Evolutionary conservation across 2,329 filamentous ascomycete genomes (phyloP).

Genomic region (Trichophyton equinum): DNA sequence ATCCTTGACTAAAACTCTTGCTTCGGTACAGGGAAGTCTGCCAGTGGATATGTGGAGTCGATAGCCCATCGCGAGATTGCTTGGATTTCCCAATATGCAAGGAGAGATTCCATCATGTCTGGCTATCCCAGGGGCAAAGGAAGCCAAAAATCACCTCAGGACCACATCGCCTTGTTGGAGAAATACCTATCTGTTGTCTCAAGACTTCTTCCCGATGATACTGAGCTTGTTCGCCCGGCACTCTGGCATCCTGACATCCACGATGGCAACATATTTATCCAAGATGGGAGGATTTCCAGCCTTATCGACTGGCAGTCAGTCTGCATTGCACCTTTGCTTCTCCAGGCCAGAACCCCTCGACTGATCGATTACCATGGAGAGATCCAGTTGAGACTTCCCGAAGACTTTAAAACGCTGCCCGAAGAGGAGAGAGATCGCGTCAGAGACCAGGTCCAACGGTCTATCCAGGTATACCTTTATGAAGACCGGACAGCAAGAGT

Average conservation of each 20-base stretch:
- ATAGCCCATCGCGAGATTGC: conserved; percentile 7
- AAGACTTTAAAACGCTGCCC: conserved; percentile 16
- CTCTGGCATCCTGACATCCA: conserved; percentile 33
- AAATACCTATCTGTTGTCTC: conserved; percentile 2
- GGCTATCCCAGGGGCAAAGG: conserved; percentile 8
- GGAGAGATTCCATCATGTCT: not conserved
- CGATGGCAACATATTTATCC: conserved; percentile 29
- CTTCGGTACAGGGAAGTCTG: conserved; percentile 21
- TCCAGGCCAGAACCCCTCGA: not conserved
- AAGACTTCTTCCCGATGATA: conserved; percentile 7
- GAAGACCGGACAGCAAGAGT: conserved; percentile 18
- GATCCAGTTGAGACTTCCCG: conserved; percentile 16
- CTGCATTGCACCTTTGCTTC: not conserved
- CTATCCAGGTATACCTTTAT: conserved; percentile 18
- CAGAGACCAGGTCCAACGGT: conserved; percentile 7
- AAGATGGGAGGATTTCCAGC: conserved; percentile 22
- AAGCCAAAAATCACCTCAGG: not conserved
- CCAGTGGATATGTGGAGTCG: conserved; percentile 7
- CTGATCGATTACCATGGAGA: conserved; percentile 17
- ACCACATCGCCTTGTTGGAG: conserved; percentile 6
- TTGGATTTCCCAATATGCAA: conserved; percentile 1
- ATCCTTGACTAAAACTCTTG: not conserved
- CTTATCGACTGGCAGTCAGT: conserved; percentile 21
- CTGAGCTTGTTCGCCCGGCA: conserved; percentile 17
- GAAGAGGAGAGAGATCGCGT: conserved; percentile 11